Evolutionary conservation across 2,329 filamentous ascomycete genomes (phyloP).

Genomic region (Hypoxylon sp.): DNA sequence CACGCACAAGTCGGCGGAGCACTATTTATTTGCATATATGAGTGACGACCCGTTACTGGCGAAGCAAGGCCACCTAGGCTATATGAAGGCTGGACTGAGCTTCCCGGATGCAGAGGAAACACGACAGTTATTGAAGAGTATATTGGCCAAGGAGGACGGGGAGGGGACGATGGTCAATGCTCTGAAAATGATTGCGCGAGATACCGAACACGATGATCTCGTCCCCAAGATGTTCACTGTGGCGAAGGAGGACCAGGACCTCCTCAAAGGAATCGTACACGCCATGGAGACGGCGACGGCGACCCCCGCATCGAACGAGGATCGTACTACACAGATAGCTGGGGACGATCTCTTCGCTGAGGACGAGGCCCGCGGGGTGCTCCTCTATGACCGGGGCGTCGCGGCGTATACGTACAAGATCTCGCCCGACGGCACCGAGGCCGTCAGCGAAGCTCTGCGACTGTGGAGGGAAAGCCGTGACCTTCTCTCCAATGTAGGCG

Average conservation of each 20-base stretch:
- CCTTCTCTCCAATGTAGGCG: slow-evolving; percentile 40
- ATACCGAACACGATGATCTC: slow-evolving; percentile 32
- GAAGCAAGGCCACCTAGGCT: slow-evolving; percentile 21
- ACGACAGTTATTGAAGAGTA: slow-evolving; percentile 22
- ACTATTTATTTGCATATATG: slow-evolving; percentile 19
- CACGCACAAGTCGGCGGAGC: slow-evolving; percentile 16
- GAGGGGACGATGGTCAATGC: slow-evolving; percentile 29
- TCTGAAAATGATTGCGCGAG: slow-evolving; percentile 39
- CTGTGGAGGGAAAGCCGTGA: slow-evolving; percentile 45
- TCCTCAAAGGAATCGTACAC: slow-evolving; percentile 37
- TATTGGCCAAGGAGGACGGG: slow-evolving; percentile 10
- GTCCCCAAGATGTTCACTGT: slow-evolving; percentile 40
- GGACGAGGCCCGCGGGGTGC: slow-evolving; percentile 39
- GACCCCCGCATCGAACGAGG: neutral
- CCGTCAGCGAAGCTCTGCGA: slow-evolving; percentile 35
- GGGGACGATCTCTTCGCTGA: slow-evolving; percentile 31
- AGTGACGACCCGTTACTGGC: slow-evolving; percentile 17
- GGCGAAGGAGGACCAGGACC: slow-evolving; percentile 30
- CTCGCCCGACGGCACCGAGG: slow-evolving; percentile 33
- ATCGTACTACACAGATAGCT: neutral
- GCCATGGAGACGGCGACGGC: slow-evolving; percentile 38
- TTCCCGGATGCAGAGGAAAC: slow-evolving; percentile 5
- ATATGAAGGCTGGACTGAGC: slow-evolving; percentile 29
- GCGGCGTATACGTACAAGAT: slow-evolving; percentile 43
- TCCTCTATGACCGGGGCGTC: slow-evolving; percentile 42